Evolutionary conservation across 176 grass and related monocot genomes (phyloP).

Genomic region (Typha latifolia): DNA sequence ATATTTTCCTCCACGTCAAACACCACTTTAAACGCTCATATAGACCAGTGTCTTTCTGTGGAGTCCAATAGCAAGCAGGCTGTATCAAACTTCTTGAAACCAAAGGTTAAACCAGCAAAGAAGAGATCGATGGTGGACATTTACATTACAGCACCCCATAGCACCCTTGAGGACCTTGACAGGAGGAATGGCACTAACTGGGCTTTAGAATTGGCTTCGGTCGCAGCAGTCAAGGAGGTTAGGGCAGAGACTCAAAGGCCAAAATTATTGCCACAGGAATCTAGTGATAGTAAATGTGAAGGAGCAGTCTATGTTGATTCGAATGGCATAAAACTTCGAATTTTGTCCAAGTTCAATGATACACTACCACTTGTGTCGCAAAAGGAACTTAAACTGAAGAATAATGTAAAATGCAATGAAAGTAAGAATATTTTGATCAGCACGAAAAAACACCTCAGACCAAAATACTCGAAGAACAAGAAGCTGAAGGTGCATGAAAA

Average conservation of each 20-base stretch:
- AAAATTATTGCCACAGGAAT: constrained; percentile 23
- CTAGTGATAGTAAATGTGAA: constrained; percentile 43
- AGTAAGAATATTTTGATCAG: constrained; percentile 34
- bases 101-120: constrained; percentile 73
- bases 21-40: constrained; percentile 95
- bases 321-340: constrained; percentile 79
- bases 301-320: constrained; percentile 85
- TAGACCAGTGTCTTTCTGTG: constrained; percentile 75
- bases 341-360: constrained; percentile 58
- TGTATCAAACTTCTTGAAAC: constrained; percentile 36
- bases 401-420: constrained; percentile 32
- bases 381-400: constrained; percentile 30
- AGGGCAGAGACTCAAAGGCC: constrained; percentile 29
- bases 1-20: constrained; percentile 86
- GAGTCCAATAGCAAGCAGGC: constrained; percentile 46
- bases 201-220: constrained; percentile 33
- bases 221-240: constrained; percentile 20
- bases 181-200: constrained; percentile 78
- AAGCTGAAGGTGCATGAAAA: constrained; percentile 53
- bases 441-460: constrained; percentile 22
- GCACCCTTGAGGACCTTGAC: constrained; percentile 93
- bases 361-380: constrained; percentile 17
- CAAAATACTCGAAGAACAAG: constrained; percentile 42
- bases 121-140: constrained; percentile 80
- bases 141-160: constrained; percentile 51